Conservation (phyloP, 2,329 filamentous ascomycete species). For the Harringtonia aguacate region DNA sequence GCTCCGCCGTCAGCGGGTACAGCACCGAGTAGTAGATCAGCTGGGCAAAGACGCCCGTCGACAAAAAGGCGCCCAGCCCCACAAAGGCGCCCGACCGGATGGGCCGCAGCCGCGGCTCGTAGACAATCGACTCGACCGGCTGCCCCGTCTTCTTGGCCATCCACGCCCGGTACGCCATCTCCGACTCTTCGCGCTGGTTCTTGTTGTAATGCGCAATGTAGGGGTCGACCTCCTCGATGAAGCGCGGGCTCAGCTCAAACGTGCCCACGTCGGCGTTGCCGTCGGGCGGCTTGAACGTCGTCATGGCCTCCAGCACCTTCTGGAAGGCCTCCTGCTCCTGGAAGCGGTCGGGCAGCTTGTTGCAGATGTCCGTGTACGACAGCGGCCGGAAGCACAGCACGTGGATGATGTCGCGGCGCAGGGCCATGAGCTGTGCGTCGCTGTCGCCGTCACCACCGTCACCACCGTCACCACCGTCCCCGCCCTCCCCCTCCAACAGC, state of each 20-base stretch:
- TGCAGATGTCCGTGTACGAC: constrained; percentile 84
- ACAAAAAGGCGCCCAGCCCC: constrained; percentile 67
- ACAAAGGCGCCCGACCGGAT: constrained; percentile 71
- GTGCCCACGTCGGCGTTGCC: constrained; percentile 87
- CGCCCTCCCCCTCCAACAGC: constrained; percentile 51
- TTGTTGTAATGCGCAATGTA: constrained; percentile 95
- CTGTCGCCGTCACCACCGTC: constrained; percentile 54
- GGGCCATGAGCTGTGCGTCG: constrained; percentile 55
- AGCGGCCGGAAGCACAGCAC: constrained; percentile 93
- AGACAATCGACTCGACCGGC: constrained; percentile 72
- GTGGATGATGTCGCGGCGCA: constrained; percentile 85
- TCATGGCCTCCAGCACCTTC: constrained; percentile 74
- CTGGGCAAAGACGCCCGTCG: constrained; percentile 77
- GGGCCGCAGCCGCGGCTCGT: constrained; percentile 71
- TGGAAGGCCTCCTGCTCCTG: constrained; percentile 85
- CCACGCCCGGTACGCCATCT: constrained; percentile 77
- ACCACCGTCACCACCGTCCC: constrained; percentile 54
- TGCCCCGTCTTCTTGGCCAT: constrained; percentile 83
- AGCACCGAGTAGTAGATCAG: constrained; percentile 80
- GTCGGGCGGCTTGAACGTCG: constrained; percentile 81
- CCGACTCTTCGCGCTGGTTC: constrained; percentile 92
- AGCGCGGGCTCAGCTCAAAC: constrained; percentile 83
- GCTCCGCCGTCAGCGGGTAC: constrained; percentile 62
- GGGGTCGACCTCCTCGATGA: constrained; percentile 80
- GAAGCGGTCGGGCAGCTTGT: constrained; percentile 78